Evolutionary conservation across 225 moss, liverwort and hornwort species (phyloP).

Genomic region (Straminergon stramineum): DNA sequence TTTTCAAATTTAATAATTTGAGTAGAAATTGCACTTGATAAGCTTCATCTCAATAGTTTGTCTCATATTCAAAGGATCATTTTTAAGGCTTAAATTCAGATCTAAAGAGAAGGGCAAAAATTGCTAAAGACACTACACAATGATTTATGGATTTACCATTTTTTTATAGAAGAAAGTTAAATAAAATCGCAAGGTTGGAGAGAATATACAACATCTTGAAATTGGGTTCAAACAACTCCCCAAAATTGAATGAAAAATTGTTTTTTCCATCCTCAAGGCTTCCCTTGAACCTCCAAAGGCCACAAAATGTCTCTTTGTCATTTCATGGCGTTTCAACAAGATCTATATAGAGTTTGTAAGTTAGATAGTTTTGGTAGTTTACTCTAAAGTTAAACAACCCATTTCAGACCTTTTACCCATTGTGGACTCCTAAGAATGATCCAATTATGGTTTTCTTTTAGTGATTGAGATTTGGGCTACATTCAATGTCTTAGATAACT

Average conservation of each 20-base stretch:
- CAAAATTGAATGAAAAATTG: rapidly evolving
- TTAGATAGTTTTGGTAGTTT: background rate
- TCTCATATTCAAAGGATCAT: background rate
- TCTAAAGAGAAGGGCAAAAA: rapidly evolving
- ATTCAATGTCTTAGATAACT: no score
- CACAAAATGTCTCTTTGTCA: background rate
- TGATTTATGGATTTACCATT: background rate
- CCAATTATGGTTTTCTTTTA: no score
- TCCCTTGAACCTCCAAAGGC: background rate
- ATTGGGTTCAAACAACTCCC: background rate
- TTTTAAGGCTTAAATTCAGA: background rate
- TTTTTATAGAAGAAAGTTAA: background rate
- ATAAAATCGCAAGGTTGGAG: background rate
- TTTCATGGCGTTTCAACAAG: background rate
- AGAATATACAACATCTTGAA: background rate
- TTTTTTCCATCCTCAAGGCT: no score
- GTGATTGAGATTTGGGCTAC: no score
- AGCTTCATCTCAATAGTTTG: background rate
- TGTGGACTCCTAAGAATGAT: no score
- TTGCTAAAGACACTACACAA: background rate
- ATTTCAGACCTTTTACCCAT: no score
- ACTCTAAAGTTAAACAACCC: no score
- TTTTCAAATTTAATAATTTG: background rate
- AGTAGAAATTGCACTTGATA: background rate
- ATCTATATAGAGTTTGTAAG: background rate